These are phyloP conservation scores for Celoporthe dispersa DNA, from an alignment of 2,329 filamentous ascomycete genomes.

Conservation along the genomic window DNA sequence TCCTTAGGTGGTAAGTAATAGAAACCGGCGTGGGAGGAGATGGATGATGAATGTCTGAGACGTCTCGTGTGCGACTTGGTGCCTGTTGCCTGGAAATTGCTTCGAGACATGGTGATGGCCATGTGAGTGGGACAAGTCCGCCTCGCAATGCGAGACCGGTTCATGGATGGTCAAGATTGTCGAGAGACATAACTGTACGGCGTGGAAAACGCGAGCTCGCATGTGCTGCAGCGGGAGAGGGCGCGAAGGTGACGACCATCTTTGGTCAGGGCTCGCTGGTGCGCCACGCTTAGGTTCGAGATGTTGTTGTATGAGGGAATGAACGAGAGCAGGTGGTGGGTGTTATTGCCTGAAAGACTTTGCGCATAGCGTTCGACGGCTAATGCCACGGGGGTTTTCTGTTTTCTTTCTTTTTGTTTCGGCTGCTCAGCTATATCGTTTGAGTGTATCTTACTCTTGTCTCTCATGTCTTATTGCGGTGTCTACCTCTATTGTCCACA, in stretches of 20 bases:
- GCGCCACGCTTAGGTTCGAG: not conserved
- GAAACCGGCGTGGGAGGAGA: not conserved
- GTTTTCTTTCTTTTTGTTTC: no score
- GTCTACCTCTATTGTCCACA: not conserved
- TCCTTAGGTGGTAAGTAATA: not conserved
- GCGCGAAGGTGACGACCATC: not conserved
- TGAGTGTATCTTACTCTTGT: not conserved
- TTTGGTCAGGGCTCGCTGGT: not conserved
- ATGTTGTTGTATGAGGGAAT: not conserved
- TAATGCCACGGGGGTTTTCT: not conserved
- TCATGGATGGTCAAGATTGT: not conserved
- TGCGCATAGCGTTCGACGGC: not conserved
- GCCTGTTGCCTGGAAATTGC: not conserved
- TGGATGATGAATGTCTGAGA: constrained; percentile 1
- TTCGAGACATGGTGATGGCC: not conserved
- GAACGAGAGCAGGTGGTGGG: not conserved
- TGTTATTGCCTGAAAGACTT: not conserved
- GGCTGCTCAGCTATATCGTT: not conserved
- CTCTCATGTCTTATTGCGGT: not conserved
- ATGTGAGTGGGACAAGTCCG: not conserved
- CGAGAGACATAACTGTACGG: not conserved
- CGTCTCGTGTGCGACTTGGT: not conserved
- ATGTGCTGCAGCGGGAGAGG: not conserved
- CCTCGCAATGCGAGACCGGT: not conserved
- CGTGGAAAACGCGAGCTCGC: not conserved